phyloP scores from a whole-genome alignment of 768 basidiomycete genomes.

The Xerocomellus amylosporus region DNA sequence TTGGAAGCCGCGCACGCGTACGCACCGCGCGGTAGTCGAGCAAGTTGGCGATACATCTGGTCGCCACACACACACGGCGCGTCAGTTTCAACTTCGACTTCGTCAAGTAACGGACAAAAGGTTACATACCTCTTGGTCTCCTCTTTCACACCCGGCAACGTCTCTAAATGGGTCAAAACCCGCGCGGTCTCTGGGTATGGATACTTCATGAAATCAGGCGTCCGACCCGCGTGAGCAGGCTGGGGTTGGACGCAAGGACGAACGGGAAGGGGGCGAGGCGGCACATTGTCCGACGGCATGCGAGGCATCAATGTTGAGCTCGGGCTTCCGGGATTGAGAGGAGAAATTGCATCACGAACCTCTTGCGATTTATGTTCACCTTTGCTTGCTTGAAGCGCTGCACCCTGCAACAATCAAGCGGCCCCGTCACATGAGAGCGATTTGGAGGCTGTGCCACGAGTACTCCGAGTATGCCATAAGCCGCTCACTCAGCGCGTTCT shows the following conservation, averaged over 20 bases:
- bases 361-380: not conserved
- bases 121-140: constrained; percentile 24
- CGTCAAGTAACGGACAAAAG: not conserved
- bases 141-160: constrained; percentile 9
- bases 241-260: not conserved
- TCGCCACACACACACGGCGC: not conserved
- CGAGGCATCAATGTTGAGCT: not conserved
- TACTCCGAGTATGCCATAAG: too few relatives aligned
- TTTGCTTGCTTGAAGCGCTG: constrained; percentile 2
- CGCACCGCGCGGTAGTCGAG: constrained; percentile 25
- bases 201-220: constrained; percentile 19
- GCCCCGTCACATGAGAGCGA: not conserved
- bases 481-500: too few relatives aligned
- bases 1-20: constrained; percentile 45
- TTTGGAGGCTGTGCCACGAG: not conserved
- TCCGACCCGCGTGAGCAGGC: not conserved
- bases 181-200: constrained; percentile 13
- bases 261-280: not conserved
- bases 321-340: not conserved
- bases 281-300: constrained; percentile 15
- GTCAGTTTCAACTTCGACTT: not conserved
- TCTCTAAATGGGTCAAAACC: constrained; percentile 10
- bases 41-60: constrained; percentile 28
- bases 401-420: not conserved
- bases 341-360: not conserved